These are phyloP conservation scores for Solanum pennellii DNA, from an alignment of 257 asterid genomes.

Conservation along the genomic window DNA sequence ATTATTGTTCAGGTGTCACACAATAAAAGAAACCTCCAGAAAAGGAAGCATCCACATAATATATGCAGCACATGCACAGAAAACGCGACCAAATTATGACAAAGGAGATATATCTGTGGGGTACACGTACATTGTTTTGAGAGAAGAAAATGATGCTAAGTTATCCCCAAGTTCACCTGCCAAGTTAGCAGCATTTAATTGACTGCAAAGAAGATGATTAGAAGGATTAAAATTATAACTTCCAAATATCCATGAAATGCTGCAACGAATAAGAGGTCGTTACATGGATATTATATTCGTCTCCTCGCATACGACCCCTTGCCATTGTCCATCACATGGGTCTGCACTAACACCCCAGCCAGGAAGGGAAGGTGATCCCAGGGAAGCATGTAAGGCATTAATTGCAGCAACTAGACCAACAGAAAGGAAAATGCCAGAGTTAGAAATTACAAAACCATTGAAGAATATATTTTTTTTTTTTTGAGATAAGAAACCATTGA, in stretches of 20 bases:
- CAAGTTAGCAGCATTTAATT: conserved; percentile 54
- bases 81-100: not conserved
- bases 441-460: not conserved
- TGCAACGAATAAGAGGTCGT: not conserved
- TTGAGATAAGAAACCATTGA: not conserved
- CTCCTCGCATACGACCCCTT: conserved; percentile 44
- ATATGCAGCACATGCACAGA: not conserved
- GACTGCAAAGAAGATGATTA: conserved; percentile 23
- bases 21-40: not conserved
- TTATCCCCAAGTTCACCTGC: conserved; percentile 74
- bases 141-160: conserved; percentile 56
- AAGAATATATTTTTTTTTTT: not conserved
- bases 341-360: conserved; percentile 67
- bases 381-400: conserved; percentile 31
- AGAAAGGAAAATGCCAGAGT: not conserved
- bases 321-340: conserved; percentile 60
- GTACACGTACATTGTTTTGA: conserved; percentile 37
- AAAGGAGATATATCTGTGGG: not conserved
- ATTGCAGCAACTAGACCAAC: conserved; percentile 52
- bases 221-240: not conserved
- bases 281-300: conserved; percentile 43
- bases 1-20: not conserved
- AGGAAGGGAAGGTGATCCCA: conserved; percentile 59
- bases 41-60: conserved; percentile 1
- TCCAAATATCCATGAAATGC: not conserved